Conservation (phyloP, 495 filamentous ascomycete genomes). For the Penicillium coffeae region DNA sequence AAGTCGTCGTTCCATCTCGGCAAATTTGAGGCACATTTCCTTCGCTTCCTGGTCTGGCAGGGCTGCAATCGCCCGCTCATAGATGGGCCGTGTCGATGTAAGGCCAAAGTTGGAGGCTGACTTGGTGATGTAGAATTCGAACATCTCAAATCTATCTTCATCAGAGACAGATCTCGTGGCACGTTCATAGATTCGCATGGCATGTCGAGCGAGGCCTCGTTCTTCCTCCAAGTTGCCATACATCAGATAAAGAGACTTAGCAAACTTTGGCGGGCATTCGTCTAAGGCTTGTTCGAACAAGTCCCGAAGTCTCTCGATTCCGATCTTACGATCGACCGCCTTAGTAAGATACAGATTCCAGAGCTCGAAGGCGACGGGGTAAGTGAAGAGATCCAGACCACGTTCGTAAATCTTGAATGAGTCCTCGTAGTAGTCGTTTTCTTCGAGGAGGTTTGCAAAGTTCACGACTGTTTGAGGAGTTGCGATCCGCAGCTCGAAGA, state of each 20-base stretch:
- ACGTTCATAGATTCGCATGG: conserved; percentile 98
- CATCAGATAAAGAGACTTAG: conserved; percentile 94
- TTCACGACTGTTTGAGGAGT: conserved; percentile 98
- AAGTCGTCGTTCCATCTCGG: conserved; percentile 94
- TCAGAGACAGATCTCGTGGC: conserved; percentile 94
- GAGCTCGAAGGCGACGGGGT: conserved; percentile 95
- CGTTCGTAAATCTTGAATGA: conserved; percentile 97
- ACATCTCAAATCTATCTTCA: conserved; percentile 95
- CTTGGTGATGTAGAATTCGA: conserved; percentile 99
- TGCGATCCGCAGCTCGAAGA: conserved; percentile 97
- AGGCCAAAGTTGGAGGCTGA: conserved; percentile 97
- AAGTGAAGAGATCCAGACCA: conserved; percentile 93
- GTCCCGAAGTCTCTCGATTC: conserved; percentile 90
- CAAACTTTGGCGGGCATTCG: conserved; percentile 91
- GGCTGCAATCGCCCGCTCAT: conserved; percentile 89
- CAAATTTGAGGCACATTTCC: conserved; percentile 98
- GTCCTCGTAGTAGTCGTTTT: conserved; percentile 94
- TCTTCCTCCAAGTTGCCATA: conserved; percentile 98
- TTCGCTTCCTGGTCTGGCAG: conserved; percentile 91
- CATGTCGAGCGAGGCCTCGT: conserved; percentile 89
- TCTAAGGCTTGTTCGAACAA: conserved; percentile 97
- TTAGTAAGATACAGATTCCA: conserved; percentile 99
- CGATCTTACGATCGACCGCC: conserved; percentile 90
- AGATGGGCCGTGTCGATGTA: conserved; percentile 92
- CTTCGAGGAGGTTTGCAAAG: conserved; percentile 93